Base-by-base conservation (phyloP, 2,329 filamentous ascomycete species). In the Fusarium decemcellulare region DNA sequence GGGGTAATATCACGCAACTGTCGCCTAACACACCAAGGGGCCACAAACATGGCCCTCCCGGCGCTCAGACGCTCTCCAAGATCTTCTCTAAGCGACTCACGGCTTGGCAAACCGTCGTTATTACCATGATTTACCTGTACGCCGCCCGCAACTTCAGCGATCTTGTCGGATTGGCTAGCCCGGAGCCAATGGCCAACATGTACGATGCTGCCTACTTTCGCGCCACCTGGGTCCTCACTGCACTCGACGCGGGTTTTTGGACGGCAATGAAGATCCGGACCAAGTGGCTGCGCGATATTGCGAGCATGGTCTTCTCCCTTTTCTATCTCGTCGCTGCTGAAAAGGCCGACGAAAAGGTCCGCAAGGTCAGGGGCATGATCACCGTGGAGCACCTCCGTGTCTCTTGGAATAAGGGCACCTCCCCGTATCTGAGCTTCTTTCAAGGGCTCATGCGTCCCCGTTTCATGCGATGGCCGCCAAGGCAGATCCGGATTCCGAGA, bases 201-300 rank as follows among this genome's bases (percentile, higher is more conserved):
- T 99, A 99, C 82, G 94, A 93, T 58, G 87, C 93, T 54, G 91
- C 93, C 30, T 99, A 97, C 82, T 99, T 97, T 79, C 91, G 96
- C 51, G 96, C 96, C 59, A 99, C 96, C 77, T 99, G 96, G 96
- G 89, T 98, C 15, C 91, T 96, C 56, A 99, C 96, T 0, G 96
- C 94, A 0, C 82, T 99, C 65, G 96, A 99, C 75, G 96, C 96
- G 7, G 96, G 96, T 2, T 99, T 98, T 80, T 99, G 96, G 96
- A 97, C 94, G 0, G 96, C 96, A 36, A 99, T 99, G 96, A 92
- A 90, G 74, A 95, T 99, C 68, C 89, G 88, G 50, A 78, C 78
- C 55, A 94, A 92, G 74, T 95, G 93, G 89, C 72, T 97, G 43
- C 87, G 94, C 40, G 95, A 98, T 77, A 77, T 97, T 14, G 89